These are phyloP conservation scores for Gentiana straminea DNA, from an alignment of 257 asterid genomes.

Conservation along the genomic window DNA sequence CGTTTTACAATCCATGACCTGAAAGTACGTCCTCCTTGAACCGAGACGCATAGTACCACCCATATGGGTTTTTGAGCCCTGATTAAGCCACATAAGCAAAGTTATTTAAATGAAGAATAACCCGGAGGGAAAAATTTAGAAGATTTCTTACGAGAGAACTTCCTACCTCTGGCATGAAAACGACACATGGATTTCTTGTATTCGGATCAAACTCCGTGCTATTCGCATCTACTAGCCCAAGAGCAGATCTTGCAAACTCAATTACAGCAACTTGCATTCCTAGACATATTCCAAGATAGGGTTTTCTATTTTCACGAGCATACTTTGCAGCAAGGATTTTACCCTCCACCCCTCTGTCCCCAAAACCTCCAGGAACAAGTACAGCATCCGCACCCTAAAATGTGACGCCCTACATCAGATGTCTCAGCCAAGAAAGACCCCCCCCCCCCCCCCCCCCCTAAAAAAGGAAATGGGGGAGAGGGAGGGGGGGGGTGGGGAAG, in stretches of 20 bases:
- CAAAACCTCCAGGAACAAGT: conserved; percentile 43
- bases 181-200: conserved; percentile 36
- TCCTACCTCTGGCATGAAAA: conserved; percentile 44
- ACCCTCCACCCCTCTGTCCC: conserved; percentile 41
- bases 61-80: conserved; percentile 46
- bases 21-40: conserved; percentile 36
- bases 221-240: conserved; percentile 27
- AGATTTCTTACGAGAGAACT: background rate
- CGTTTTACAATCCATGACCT: conserved; percentile 25
- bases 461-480: no score
- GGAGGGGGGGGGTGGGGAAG: background rate
- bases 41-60: conserved; percentile 49
- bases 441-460: no score
- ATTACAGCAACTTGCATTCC: conserved; percentile 40
- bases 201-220: conserved; percentile 30
- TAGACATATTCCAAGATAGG: conserved; percentile 34
- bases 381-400: conserved; percentile 28
- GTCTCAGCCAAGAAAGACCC: background rate
- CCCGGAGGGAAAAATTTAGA: no score
- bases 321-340: conserved; percentile 36
- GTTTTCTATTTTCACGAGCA: conserved; percentile 34
- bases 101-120: background rate
- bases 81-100: background rate
- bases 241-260: conserved; percentile 28
- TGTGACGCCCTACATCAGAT: conserved; percentile 7